phyloP scores from a whole-genome alignment of 805 yeast species.

The Ogataea trehalophila region DNA sequence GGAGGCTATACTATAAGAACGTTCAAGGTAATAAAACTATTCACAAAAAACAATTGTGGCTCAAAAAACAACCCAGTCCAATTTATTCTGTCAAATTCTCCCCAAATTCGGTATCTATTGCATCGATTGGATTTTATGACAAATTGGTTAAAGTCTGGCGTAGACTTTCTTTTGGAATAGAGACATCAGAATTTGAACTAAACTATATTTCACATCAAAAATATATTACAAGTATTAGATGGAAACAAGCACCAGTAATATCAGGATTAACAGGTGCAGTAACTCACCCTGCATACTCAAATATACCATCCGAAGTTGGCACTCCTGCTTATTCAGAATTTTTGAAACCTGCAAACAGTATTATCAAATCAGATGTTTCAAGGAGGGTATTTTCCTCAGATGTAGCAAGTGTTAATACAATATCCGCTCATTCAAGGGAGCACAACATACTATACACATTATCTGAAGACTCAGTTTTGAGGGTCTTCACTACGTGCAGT shows the following conservation, averaged over 20 bases:
- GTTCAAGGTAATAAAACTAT: slow-evolving; percentile 15
- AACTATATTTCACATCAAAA: slow-evolving; percentile 62
- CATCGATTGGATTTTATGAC: slow-evolving; percentile 60
- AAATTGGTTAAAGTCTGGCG: slow-evolving; percentile 73
- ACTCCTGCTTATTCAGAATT: slow-evolving; percentile 10
- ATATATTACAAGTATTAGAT: slow-evolving; percentile 50
- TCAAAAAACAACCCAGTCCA: slow-evolving; percentile 53
- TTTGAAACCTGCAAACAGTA: slow-evolving; percentile 26
- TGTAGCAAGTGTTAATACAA: slow-evolving; percentile 2
- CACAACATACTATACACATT: slow-evolving; percentile 60
- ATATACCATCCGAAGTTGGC: slow-evolving; percentile 5
- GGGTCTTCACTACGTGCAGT: slow-evolving; percentile 69
- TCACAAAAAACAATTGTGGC: slow-evolving; percentile 36
- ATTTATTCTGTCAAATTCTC: slow-evolving; percentile 55
- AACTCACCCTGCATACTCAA: not conserved
- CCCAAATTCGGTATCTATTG: slow-evolving; percentile 62
- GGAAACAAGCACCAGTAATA: slow-evolving; percentile 37
- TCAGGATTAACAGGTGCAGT: not conserved
- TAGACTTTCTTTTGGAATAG: slow-evolving; percentile 62
- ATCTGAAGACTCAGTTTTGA: slow-evolving; percentile 51
- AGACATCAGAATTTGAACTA: slow-evolving; percentile 61
- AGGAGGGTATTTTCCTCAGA: slow-evolving; percentile 4
- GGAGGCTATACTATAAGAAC: slow-evolving; percentile 37
- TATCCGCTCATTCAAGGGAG: slow-evolving; percentile 22
- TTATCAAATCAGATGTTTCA: slow-evolving; percentile 21